A percentile compares a stretch with the other conserved stretches of the same genome.
Evolutionary conservation across 1,284 basidiomycete genomes (phyloP).

Genomic region (Malassezia brasiliensis): DNA sequence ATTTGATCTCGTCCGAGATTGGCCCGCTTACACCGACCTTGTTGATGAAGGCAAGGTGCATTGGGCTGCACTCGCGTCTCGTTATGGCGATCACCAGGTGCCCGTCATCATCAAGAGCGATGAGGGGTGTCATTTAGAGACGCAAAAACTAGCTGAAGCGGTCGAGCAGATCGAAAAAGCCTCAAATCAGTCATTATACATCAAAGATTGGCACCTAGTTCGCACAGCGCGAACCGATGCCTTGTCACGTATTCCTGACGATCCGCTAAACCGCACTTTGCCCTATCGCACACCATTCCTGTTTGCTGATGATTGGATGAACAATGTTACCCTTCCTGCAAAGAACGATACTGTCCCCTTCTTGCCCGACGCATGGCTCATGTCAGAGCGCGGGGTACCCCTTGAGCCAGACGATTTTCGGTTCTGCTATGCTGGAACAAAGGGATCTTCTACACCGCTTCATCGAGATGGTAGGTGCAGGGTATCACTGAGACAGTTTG

Average conservation of each 20-base stretch:
- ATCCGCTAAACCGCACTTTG: constrained; percentile 15
- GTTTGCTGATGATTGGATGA: constrained; percentile 54
- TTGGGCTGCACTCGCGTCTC: constrained; percentile 17
- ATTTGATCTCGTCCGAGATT: constrained; percentile 13
- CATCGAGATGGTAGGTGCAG: constrained; percentile 30
- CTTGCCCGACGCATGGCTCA: constrained; percentile 8
- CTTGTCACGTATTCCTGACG: constrained; percentile 19
- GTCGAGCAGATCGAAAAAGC: neutral
- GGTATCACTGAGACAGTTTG: neutral
- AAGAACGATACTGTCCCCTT: neutral
- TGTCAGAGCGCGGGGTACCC: constrained; percentile 49
- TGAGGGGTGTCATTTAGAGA: neutral
- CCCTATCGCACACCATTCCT: constrained; percentile 52
- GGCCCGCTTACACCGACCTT: constrained; percentile 7
- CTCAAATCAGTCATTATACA: constrained; percentile 47
- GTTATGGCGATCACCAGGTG: constrained; percentile 21
- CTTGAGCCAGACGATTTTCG: constrained; percentile 53
- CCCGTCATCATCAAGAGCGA: constrained; percentile 19
- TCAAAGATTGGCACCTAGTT: constrained; percentile 57
- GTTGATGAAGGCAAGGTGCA: neutral
- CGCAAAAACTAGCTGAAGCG: neutral
- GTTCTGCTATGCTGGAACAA: constrained; percentile 38
- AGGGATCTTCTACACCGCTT: constrained; percentile 23
- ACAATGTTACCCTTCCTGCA: constrained; percentile 21
- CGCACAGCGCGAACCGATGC: constrained; percentile 36